Evolutionary conservation across 768 basidiomycete genomes (phyloP).

Genomic region (Lentinula raphanica): DNA sequence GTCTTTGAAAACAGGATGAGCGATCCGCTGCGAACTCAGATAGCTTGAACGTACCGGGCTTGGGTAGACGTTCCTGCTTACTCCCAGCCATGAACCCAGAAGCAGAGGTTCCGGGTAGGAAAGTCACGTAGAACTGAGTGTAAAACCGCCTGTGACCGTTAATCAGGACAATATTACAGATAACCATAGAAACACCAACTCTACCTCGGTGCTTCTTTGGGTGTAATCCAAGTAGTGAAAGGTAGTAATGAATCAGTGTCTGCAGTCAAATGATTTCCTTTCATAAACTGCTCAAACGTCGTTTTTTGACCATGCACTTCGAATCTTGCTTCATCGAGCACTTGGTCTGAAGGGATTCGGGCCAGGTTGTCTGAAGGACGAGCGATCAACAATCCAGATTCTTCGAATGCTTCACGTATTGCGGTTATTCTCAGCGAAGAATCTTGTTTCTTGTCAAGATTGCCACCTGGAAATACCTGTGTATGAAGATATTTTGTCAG

Average conservation of each 20-base stretch:
- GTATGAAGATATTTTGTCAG: not conserved
- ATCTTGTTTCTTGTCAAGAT: conserved; percentile 59
- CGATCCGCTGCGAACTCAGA: no score
- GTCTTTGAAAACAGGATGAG: no score
- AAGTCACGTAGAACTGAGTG: conserved; percentile 64
- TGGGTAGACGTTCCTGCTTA: conserved; percentile 56
- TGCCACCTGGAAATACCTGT: conserved; percentile 77
- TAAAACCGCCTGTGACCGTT: conserved; percentile 54
- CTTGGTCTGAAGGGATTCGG: conserved; percentile 20
- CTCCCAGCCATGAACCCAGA: conserved; percentile 48
- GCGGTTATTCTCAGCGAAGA: conserved; percentile 53
- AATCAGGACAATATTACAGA: not conserved
- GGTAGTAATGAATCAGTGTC: conserved; percentile 50
- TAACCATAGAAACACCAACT: conserved; percentile 11
- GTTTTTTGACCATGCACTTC: conserved; percentile 49
- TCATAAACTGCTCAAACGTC: conserved; percentile 50
- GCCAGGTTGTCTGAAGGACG: conserved; percentile 23
- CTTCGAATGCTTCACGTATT: conserved; percentile 74
- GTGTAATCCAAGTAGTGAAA: conserved; percentile 75
- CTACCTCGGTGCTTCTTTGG: conserved; percentile 48
- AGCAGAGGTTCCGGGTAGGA: conserved; percentile 41
- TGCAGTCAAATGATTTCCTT: conserved; percentile 35
- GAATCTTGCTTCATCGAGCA: conserved; percentile 49
- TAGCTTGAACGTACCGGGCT: conserved; percentile 34
- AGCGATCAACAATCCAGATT: conserved; percentile 62